These are phyloP conservation scores for Fusarium tricinctum DNA, from an alignment of 2,329 filamentous ascomycete genomes.

Conservation along the genomic window DNA sequence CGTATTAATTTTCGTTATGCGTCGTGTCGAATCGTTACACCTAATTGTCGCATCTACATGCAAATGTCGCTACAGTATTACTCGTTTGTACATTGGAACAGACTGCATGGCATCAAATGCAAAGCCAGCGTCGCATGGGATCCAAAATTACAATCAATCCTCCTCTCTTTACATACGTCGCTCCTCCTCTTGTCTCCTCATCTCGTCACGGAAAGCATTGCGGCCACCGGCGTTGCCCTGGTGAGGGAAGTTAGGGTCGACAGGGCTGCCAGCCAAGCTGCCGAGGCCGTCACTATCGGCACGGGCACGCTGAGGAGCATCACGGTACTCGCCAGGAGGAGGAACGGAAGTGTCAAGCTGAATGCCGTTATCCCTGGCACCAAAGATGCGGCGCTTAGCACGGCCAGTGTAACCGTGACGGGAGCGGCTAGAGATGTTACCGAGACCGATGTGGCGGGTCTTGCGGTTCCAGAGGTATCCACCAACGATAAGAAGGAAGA, in stretches of 20 bases:
- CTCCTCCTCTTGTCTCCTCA: conserved; percentile 62
- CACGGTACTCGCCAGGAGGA: conserved; percentile 53
- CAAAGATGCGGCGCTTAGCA: conserved; percentile 55
- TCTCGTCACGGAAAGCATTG: conserved; percentile 66
- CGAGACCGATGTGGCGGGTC: conserved; percentile 64
- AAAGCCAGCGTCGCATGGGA: conserved; percentile 6
- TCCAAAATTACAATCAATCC: not conserved
- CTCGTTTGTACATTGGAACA: conserved; percentile 25
- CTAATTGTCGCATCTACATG: conserved; percentile 25
- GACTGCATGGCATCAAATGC: not conserved
- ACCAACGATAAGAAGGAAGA: conserved; percentile 65
- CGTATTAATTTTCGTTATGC: conserved; percentile 45
- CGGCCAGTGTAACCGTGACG: conserved; percentile 62
- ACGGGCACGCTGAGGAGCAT: conserved; percentile 51
- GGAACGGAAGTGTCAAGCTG: conserved; percentile 59
- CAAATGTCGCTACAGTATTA: conserved; percentile 24
- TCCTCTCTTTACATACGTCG: conserved; percentile 46
- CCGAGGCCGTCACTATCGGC: conserved; percentile 64
- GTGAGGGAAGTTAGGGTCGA: conserved; percentile 58
- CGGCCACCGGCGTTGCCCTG: conserved; percentile 53
- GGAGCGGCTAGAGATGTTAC: conserved; percentile 65
- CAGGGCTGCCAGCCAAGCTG: conserved; percentile 64
- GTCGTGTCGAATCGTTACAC: conserved; percentile 45
- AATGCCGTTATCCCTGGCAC: conserved; percentile 58
- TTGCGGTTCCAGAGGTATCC: conserved; percentile 69